Conservation (phyloP, 2,329 filamentous ascomycete species). For the Domatiomyces globalis region DNA sequence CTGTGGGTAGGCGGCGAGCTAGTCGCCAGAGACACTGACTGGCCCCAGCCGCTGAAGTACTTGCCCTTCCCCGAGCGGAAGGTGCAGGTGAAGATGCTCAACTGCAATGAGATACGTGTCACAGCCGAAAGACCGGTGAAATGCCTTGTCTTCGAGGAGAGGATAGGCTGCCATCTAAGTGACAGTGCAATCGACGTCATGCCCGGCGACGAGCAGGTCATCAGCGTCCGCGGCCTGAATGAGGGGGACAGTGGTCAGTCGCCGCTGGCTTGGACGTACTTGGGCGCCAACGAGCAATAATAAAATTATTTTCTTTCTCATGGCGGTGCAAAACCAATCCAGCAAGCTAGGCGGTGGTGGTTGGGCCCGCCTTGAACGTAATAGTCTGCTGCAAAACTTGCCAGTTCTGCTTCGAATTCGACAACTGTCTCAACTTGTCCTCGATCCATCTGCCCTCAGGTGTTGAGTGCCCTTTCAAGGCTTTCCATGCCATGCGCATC, state of each 20-base stretch:
- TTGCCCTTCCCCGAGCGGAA: slow-evolving; percentile 39
- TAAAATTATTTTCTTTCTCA: too few relatives aligned
- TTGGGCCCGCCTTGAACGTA: too few relatives aligned
- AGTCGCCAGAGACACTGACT: slow-evolving; percentile 43
- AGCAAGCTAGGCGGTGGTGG: too few relatives aligned
- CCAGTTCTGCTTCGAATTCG: too few relatives aligned
- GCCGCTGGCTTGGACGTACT: slow-evolving; percentile 17
- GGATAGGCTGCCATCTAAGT: slow-evolving; percentile 38
- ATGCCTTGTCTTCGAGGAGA: slow-evolving; percentile 46
- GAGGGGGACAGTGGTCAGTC: slow-evolving; percentile 4
- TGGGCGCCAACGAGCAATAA: slow-evolving; percentile 19
- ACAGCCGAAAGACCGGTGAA: slow-evolving; percentile 41
- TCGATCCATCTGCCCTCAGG: too few relatives aligned
- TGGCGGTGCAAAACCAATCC: too few relatives aligned
- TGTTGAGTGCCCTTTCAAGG: neutral
- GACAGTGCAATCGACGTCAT: slow-evolving; percentile 46
- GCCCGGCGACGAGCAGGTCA: slow-evolving; percentile 41
- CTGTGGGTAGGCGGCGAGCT: slow-evolving; percentile 39
- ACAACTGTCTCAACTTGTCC: too few relatives aligned
- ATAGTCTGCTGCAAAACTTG: too few relatives aligned
- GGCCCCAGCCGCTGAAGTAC: slow-evolving; percentile 48
- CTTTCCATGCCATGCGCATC: slow-evolving; percentile 3
- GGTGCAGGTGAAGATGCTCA: slow-evolving; percentile 30
- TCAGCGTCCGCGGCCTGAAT: slow-evolving; percentile 20
- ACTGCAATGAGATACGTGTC: slow-evolving; percentile 31